Percentiles rank a stretch among this genome's conserved stretches.
Conservation (phyloP, 768 basidiomycete genomes). For the Termitomyces sp. region DNA sequence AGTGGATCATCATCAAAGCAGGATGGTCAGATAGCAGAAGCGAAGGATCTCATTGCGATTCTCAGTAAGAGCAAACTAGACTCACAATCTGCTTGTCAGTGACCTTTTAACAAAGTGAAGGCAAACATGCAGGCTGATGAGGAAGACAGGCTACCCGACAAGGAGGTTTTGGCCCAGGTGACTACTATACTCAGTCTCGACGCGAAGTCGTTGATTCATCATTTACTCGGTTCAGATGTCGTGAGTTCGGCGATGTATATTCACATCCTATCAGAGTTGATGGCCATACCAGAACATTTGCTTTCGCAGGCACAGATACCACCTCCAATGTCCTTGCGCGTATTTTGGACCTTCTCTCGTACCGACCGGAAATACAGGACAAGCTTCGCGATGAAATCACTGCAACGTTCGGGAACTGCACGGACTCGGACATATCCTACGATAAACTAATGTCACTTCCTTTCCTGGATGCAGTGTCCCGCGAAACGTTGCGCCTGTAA, state of each 20-base stretch:
- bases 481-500: slow-evolving; percentile 38
- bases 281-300: slow-evolving; percentile 16
- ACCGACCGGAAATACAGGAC: slow-evolving; percentile 25
- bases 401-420: slow-evolving; percentile 16
- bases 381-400: slow-evolving; percentile 33
- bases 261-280: not conserved
- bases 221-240: slow-evolving; percentile 7
- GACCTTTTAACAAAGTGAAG: slow-evolving; percentile 19
- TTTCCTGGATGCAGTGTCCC: slow-evolving; percentile 32
- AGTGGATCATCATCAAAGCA: slow-evolving; percentile 22
- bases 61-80: slow-evolving; percentile 14
- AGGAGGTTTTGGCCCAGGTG: slow-evolving; percentile 32
- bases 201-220: not conserved
- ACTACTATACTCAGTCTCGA: not conserved
- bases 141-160: slow-evolving; percentile 28
- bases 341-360: slow-evolving; percentile 30
- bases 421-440: slow-evolving; percentile 30
- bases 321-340: slow-evolving; percentile 37
- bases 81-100: not conserved
- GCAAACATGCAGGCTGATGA: slow-evolving; percentile 28
- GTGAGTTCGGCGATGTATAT: slow-evolving; percentile 1
- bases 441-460: slow-evolving; percentile 33
- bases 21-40: slow-evolving; percentile 16
- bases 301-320: slow-evolving; percentile 39
- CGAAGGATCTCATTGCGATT: slow-evolving; percentile 28